Evolutionary conservation across 1,139 yeast species (phyloP), one percentile per base, ranked within the genome.

Genomic region (Tardiomyces depauwii): DNA sequence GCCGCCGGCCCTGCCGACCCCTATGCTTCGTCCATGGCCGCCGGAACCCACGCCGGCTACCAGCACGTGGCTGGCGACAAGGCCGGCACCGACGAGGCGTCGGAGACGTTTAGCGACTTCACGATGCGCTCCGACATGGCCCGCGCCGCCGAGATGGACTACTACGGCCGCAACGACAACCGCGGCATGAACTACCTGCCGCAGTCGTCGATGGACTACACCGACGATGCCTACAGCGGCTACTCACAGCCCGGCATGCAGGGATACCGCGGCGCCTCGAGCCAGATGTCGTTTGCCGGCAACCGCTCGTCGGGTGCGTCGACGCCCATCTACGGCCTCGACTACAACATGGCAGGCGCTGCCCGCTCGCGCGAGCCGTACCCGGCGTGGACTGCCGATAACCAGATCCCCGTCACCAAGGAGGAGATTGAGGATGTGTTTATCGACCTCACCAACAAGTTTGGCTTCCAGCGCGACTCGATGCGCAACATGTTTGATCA

Each of bases 401-500:
- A 84, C 50, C 91, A 84, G 65, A 84, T 82, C 40, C 95, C 96
- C 12, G 73, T 88, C 47, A 66, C 82, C 54, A 78, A 86, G 56
- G 95, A 87, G 63, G 95, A 87, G 65, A 87, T 93, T 59, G 93
- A 85, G 68, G 94, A 84, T 62, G 81, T 91, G 47, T 91, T 91
- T 66, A 82, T 85, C 60, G 95, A 89, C 63, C 73, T 93, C 63
- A 74, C 95, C 50, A 82, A 83, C 68, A 83, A 84, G 67, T 88
- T 93, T 67, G 98, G 98, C 53, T 93, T 93, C 77, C 98, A 93
- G 73, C 78, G 95, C 67, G 97, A 89, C 63, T 86, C 96, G 25
- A 87, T 87, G 91, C 80, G 95, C 70, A 93, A 93, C 69, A 85
- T 89, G 86, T 91, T 81, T 68, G 98, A 93, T 64, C 93, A 87